Evolutionary conservation across 2,329 filamentous ascomycete species (phyloP).

Genomic region (Hypoxylon sp.): DNA sequence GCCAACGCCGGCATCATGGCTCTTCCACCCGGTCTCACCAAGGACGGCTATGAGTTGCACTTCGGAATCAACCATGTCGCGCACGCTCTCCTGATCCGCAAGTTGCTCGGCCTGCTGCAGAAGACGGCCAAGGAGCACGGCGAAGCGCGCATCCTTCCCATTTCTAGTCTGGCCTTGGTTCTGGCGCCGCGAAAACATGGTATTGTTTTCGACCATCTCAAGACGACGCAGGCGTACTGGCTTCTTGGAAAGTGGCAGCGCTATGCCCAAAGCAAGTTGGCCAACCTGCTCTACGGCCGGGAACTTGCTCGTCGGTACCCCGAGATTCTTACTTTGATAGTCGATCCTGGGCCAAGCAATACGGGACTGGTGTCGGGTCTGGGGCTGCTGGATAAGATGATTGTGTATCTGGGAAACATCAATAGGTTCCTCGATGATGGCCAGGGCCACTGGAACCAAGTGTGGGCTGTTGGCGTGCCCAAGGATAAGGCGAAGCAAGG

Average conservation of each 20-base stretch:
- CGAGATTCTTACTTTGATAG: constrained; percentile 39
- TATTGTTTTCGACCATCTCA: constrained; percentile 46
- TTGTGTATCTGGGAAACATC: neutral
- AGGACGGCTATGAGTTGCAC: constrained; percentile 28
- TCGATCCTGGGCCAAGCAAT: constrained; percentile 29
- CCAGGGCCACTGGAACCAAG: constrained; percentile 51
- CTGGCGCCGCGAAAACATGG: constrained; percentile 41
- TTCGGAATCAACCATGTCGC: constrained; percentile 32
- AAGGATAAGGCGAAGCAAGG: constrained; percentile 47
- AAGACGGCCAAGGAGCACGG: neutral
- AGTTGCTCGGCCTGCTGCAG: constrained; percentile 4
- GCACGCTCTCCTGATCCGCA: constrained; percentile 20
- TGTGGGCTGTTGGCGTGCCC: constrained; percentile 53
- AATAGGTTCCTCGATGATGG: constrained; percentile 12
- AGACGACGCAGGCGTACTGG: no score
- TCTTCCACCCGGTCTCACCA: neutral
- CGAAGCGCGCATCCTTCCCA: constrained; percentile 39
- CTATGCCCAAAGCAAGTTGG: neutral
- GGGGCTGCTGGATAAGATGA: constrained; percentile 20
- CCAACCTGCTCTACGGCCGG: neutral
- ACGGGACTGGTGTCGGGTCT: constrained; percentile 23
- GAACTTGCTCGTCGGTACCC: constrained; percentile 50
- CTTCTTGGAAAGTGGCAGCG: constrained; percentile 8
- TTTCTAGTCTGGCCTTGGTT: constrained; percentile 39
- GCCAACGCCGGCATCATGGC: constrained; percentile 28